These are phyloP conservation scores for Diaporthe velutina DNA, from an alignment of 2,329 filamentous ascomycete species.

Conservation along the genomic window DNA sequence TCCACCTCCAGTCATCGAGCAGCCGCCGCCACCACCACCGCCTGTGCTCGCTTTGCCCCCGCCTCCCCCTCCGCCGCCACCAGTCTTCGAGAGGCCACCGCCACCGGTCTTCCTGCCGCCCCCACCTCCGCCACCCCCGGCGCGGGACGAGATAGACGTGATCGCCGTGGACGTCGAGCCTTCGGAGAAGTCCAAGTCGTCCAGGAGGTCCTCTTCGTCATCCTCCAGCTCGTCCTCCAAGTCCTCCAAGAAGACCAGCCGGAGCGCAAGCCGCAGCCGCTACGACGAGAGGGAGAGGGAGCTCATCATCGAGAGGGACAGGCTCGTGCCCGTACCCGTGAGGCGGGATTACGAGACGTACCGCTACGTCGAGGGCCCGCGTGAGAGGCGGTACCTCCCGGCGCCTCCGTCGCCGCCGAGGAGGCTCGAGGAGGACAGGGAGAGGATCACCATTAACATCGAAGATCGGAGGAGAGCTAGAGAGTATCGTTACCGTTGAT, in stretches of 20 bases:
- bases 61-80: constrained; percentile 42
- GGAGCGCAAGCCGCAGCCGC: constrained; percentile 41
- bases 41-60: constrained; percentile 41
- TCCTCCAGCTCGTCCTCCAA: constrained; percentile 33
- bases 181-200: constrained; percentile 37
- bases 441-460: constrained; percentile 49
- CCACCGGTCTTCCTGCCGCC: constrained; percentile 42
- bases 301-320: constrained; percentile 66
- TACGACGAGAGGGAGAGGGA: constrained; percentile 51
- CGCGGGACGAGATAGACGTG: constrained; percentile 45
- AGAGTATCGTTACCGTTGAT: constrained; percentile 47
- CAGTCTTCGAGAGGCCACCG: constrained; percentile 35
- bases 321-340: constrained; percentile 57
- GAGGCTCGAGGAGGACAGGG: constrained; percentile 48
- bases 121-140: constrained; percentile 41
- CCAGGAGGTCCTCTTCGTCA: constrained; percentile 27
- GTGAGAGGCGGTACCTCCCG: constrained; percentile 51
- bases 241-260: constrained; percentile 41
- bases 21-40: constrained; percentile 40
- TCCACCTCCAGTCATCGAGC: constrained; percentile 41
- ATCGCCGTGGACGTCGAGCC: constrained; percentile 47
- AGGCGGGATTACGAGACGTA: constrained; percentile 61
- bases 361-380: constrained; percentile 65
- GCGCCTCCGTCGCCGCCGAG: constrained; percentile 50
- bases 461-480: constrained; percentile 50